phyloP scores from a whole-genome alignment of 768 basidiomycete genomes.

The Saitozyma sp. region DNA sequence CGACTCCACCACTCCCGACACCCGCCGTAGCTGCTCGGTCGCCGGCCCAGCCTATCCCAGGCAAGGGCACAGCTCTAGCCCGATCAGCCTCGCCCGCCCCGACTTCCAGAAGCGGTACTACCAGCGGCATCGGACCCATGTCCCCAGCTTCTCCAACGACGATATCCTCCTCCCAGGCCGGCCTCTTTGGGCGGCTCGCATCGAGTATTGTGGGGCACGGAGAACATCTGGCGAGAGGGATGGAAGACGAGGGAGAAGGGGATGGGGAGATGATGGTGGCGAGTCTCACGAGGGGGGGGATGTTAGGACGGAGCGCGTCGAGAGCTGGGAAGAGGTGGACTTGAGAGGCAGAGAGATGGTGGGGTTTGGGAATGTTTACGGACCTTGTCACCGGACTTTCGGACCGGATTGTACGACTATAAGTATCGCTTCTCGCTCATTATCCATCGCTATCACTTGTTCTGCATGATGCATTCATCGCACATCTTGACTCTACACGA shows the following conservation, averaged over 20 bases:
- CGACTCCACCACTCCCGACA: neutral
- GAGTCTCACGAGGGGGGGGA: slow-evolving; percentile 10
- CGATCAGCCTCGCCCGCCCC: neutral
- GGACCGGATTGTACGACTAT: too few species aligned
- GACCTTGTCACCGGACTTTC: too few species aligned
- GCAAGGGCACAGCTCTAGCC: neutral
- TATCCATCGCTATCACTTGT: too few species aligned
- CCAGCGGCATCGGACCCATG: neutral
- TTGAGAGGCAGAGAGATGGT: too few species aligned
- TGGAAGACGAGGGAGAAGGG: neutral
- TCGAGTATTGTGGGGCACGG: neutral
- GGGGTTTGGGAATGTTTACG: too few species aligned
- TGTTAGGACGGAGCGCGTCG: too few species aligned
- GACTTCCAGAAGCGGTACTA: neutral
- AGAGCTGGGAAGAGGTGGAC: too few species aligned
- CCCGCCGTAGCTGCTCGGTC: neutral
- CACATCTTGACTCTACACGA: too few species aligned
- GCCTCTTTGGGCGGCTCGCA: slow-evolving; percentile 1
- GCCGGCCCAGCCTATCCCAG: neutral
- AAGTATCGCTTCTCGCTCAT: too few species aligned
- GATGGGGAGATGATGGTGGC: slow-evolving; percentile 11
- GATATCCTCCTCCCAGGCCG: neutral
- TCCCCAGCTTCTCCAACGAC: too few species aligned
- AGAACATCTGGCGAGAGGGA: neutral
- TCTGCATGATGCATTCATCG: too few species aligned